These are phyloP conservation scores for Aspergillus transmontanensis DNA, from an alignment of 2,329 filamentous ascomycete genomes.

Conservation along the genomic window DNA sequence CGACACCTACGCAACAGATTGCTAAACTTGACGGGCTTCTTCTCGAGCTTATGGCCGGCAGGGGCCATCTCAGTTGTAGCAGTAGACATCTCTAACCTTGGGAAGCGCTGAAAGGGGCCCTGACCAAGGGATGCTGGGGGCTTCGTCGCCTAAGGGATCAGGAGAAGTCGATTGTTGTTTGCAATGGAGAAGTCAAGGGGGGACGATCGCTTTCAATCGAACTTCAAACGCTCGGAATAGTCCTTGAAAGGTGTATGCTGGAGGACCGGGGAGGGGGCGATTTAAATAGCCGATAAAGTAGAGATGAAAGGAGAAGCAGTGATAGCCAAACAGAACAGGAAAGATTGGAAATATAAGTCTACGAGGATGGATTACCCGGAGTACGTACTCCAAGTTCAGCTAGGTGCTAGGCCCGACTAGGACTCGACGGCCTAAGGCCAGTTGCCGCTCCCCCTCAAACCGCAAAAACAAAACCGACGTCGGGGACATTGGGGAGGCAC, in stretches of 20 bases:
- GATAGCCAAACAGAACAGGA: not conserved
- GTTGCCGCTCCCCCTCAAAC: not conserved
- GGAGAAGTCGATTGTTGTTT: constrained; percentile 12
- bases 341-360: constrained; percentile 16
- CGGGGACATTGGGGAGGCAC: constrained; percentile 7
- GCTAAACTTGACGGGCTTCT: constrained; percentile 99
- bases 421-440: constrained; percentile 1
- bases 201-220: constrained; percentile 12
- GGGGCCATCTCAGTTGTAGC: constrained; percentile 53
- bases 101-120: constrained; percentile 70
- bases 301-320: constrained; percentile 7
- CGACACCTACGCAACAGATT: constrained; percentile 74
- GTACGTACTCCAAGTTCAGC: not conserved
- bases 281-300: not conserved
- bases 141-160: constrained; percentile 69
- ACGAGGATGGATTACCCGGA: not conserved
- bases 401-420: not conserved
- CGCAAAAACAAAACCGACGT: not conserved
- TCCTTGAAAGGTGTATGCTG: not conserved
- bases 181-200: constrained; percentile 6
- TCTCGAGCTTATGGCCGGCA: constrained; percentile 70
- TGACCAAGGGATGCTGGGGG: constrained; percentile 95
- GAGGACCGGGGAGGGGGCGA: not conserved
- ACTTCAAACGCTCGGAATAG: not conserved
- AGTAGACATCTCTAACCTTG: constrained; percentile 59